Evolutionary conservation across 1,284 basidiomycete genomes (phyloP).

Genomic region (Austroboletus niveus): DNA sequence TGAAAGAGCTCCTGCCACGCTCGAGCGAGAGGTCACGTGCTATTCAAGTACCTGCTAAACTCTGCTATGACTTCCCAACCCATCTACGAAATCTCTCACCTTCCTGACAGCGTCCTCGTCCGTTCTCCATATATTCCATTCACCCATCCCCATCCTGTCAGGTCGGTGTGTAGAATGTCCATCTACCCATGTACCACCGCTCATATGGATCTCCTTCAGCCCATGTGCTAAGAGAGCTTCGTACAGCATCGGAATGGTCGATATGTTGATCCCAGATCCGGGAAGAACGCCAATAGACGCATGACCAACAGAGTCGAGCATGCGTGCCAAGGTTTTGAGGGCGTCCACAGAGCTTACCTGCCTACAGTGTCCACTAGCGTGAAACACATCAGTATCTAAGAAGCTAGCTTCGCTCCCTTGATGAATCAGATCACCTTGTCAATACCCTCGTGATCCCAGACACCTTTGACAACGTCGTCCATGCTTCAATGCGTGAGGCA

Average conservation of each 20-base stretch:
- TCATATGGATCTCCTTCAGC: constrained; percentile 67
- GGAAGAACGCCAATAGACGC: constrained; percentile 55
- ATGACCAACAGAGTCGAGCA: constrained; percentile 36
- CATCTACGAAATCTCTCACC: constrained; percentile 51
- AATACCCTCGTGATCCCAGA: constrained; percentile 68
- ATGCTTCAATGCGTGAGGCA: constrained; percentile 40
- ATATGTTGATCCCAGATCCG: constrained; percentile 67
- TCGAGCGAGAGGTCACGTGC: constrained; percentile 24
- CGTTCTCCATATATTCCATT: constrained; percentile 70
- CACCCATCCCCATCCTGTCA: constrained; percentile 70
- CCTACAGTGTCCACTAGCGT: constrained; percentile 49
- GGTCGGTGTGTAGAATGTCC: constrained; percentile 49
- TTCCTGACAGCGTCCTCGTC: constrained; percentile 48
- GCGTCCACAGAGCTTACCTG: constrained; percentile 38
- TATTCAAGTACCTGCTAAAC: too few relatives aligned
- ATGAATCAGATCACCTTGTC: constrained; percentile 53
- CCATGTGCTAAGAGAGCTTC: constrained; percentile 51
- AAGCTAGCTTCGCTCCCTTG: neutral
- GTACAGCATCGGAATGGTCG: constrained; percentile 49
- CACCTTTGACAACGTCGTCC: constrained; percentile 52
- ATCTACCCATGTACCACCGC: constrained; percentile 62
- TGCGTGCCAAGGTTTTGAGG: constrained; percentile 42
- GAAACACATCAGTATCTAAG: constrained; percentile 1
- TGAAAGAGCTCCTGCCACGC: constrained; percentile 24
- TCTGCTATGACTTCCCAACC: too few relatives aligned